These are phyloP conservation scores for Sedum album DNA, from an alignment of 164 flowering plant species.

Conservation along the genomic window DNA sequence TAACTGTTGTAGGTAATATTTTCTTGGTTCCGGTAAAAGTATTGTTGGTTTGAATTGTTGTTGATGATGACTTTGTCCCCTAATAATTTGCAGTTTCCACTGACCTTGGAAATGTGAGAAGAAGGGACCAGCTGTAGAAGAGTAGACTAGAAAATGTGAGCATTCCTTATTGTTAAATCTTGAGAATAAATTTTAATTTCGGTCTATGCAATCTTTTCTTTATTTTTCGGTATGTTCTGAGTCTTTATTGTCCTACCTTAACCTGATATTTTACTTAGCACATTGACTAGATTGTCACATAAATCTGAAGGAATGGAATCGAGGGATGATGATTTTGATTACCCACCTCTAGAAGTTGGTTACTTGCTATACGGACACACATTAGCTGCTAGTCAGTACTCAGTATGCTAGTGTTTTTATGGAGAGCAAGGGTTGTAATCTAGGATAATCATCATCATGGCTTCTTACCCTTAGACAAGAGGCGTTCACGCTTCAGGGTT, in stretches of 20 bases:
- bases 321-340: slow-evolving; percentile 83
- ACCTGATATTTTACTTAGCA: background rate
- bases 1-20: slow-evolving; percentile 52
- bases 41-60: background rate
- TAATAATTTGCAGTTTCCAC: slow-evolving; percentile 60
- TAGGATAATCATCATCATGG: slow-evolving; percentile 59
- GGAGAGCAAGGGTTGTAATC: slow-evolving; percentile 51
- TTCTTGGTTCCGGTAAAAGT: background rate
- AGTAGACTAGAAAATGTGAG: slow-evolving; percentile 88
- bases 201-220: slow-evolving; percentile 21
- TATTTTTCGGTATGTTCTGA: background rate
- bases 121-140: slow-evolving; percentile 78
- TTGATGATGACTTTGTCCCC: slow-evolving; percentile 11
- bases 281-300: slow-evolving; percentile 34
- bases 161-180: background rate
- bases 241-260: background rate
- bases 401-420: background rate
- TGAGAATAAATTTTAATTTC: slow-evolving; percentile 97
- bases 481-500: no score
- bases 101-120: slow-evolving; percentile 73
- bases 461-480: slow-evolving; percentile 76
- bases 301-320: slow-evolving; percentile 59
- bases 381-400: background rate
- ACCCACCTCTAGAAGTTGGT: slow-evolving; percentile 62
- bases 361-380: background rate